phyloP scores from a whole-genome alignment of 208 protist genomes.

The Trypanosoma congolense region DNA sequence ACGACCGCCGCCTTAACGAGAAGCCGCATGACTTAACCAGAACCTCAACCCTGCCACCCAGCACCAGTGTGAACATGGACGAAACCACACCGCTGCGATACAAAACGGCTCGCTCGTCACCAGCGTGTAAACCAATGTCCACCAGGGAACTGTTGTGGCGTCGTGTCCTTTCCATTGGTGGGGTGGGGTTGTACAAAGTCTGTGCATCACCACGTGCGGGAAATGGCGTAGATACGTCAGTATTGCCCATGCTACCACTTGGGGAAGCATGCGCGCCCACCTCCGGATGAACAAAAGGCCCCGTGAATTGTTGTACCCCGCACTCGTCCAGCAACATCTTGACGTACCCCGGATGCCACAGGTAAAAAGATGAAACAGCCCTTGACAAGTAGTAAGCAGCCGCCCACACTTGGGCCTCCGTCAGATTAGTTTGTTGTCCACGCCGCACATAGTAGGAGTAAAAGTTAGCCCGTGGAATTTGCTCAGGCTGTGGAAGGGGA shows the following conservation, averaged over 20 bases:
- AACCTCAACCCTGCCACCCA: slow-evolving; percentile 68
- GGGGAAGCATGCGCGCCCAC: too few relatives aligned
- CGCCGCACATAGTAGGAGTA: slow-evolving; percentile 84
- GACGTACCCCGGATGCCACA: slow-evolving; percentile 68
- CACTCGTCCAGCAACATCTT: slow-evolving; percentile 77
- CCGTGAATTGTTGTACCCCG: slow-evolving; percentile 52
- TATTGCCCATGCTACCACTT: too few relatives aligned
- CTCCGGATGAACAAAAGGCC: neutral
- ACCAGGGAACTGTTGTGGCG: neutral
- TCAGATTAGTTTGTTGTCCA: slow-evolving; percentile 38
- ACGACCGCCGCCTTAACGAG: slow-evolving; percentile 43
- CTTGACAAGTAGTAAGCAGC: slow-evolving; percentile 78
- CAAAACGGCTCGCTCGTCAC: slow-evolving; percentile 49
- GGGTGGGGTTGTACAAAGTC: too few relatives aligned
- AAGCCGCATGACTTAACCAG: slow-evolving; percentile 59
- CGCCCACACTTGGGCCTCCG: slow-evolving; percentile 81
- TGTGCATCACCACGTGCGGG: too few relatives aligned
- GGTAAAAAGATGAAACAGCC: slow-evolving; percentile 49
- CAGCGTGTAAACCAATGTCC: slow-evolving; percentile 32
- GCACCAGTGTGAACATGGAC: slow-evolving; percentile 58
- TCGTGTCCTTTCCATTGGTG: neutral
- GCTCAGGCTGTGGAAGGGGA: slow-evolving; percentile 38
- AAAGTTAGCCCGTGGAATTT: slow-evolving; percentile 76
- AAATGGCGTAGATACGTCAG: too few relatives aligned
- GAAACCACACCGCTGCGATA: slow-evolving; percentile 57